Percentiles rank a stretch among this genome's conserved stretches.
phyloP scores from a whole-genome alignment of 768 basidiomycete species.

The Suillus subaureus region DNA sequence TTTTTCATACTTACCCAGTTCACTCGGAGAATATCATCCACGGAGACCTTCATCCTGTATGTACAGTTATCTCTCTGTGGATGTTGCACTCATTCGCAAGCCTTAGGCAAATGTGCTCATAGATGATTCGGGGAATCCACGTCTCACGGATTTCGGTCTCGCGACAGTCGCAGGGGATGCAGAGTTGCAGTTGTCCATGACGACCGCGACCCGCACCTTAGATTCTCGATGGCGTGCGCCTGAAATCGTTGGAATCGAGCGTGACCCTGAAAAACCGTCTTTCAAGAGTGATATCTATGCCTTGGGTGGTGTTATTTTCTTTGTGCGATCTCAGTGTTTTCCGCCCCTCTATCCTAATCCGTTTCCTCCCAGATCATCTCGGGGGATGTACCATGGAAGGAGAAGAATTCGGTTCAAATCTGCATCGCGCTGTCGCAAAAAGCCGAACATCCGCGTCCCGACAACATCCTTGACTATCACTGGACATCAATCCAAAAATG shows the following conservation, averaged over 20 bases:
- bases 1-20: conserved; percentile 11
- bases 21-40: conserved; percentile 19
- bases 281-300: conserved; percentile 42
- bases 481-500: neutral
- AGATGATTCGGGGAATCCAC: conserved; percentile 27
- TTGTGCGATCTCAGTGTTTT: neutral
- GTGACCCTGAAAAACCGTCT: conserved; percentile 14
- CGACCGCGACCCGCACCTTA: neutral
- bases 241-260: conserved; percentile 24
- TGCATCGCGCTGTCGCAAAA: fast-evolving
- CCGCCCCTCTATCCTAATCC: too few relatives aligned
- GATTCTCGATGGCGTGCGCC: conserved; percentile 43
- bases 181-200: neutral
- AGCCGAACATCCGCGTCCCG: neutral
- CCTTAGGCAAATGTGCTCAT: conserved; percentile 23
- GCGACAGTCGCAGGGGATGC: conserved; percentile 38
- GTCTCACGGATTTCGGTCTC: conserved; percentile 48
- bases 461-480: neutral
- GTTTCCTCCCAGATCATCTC: neutral
- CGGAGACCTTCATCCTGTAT: conserved; percentile 18
- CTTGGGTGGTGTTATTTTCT: conserved; percentile 29
- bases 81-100: neutral
- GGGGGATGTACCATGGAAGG: neutral
- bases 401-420: neutral
- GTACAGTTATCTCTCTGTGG: conserved; percentile 3